Evolutionary conservation across 2,329 filamentous ascomycete species (phyloP).

Genomic region (Acephala macrosclerotiorum): DNA sequence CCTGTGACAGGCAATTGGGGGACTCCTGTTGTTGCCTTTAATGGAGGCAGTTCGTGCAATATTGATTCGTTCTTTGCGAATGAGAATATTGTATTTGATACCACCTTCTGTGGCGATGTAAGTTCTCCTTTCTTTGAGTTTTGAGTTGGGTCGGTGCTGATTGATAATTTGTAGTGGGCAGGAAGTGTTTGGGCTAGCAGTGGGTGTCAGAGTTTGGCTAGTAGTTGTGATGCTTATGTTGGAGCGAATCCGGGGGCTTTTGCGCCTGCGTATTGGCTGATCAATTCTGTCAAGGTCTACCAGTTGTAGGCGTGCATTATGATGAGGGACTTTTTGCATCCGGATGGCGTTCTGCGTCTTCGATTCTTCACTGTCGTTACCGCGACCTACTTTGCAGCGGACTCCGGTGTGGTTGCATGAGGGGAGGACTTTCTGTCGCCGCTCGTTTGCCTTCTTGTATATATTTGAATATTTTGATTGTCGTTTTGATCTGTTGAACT

Average conservation of each 20-base stretch:
- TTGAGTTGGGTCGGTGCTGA: slow-evolving; percentile 9
- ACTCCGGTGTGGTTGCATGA: neutral
- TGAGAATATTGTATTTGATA: slow-evolving; percentile 78
- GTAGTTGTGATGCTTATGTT: slow-evolving; percentile 36
- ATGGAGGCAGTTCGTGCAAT: slow-evolving; percentile 67
- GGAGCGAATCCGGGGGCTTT: slow-evolving; percentile 38
- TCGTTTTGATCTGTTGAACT: neutral
- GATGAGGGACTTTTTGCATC: neutral
- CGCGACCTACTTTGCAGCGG: neutral
- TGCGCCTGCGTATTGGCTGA: slow-evolving; percentile 35
- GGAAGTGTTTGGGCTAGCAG: slow-evolving; percentile 33
- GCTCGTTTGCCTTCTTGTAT: neutral
- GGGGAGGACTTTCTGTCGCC: slow-evolving; percentile 2
- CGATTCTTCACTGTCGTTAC: neutral
- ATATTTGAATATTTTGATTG: neutral
- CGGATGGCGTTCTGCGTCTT: neutral
- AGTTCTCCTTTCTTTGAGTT: slow-evolving; percentile 5
- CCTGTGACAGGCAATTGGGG: slow-evolving; percentile 75
- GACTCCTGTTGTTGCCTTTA: slow-evolving; percentile 71
- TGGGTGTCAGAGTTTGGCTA: slow-evolving; percentile 23
- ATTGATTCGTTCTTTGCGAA: slow-evolving; percentile 70
- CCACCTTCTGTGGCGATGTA: slow-evolving; percentile 75
- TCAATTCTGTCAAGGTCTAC: slow-evolving; percentile 41
- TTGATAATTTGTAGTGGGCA: slow-evolving; percentile 30
- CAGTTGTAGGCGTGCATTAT: slow-evolving; percentile 18